Conservation (phyloP, 495 filamentous ascomycete species). For the Jackrogersella minutella region DNA sequence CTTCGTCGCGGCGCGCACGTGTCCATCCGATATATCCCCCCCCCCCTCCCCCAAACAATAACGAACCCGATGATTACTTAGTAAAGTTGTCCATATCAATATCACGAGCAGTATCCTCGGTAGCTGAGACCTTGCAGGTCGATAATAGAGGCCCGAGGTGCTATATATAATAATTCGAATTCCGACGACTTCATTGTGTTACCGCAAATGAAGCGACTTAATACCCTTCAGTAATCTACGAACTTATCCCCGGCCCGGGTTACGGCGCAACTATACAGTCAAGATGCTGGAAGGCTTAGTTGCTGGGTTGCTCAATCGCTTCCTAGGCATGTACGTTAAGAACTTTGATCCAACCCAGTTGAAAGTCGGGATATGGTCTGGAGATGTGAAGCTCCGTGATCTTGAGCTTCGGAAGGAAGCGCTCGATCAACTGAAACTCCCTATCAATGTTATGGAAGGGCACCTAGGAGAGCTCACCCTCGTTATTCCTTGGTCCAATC, state of each 20-base stretch:
- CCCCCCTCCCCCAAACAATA: too few species aligned
- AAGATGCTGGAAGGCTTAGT: slow-evolving; percentile 72
- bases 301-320: slow-evolving; percentile 95
- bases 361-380: slow-evolving; percentile 97
- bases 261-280: slow-evolving; percentile 56
- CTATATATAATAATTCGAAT: not conserved
- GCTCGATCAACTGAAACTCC: slow-evolving; percentile 93
- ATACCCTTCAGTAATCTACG: slow-evolving; percentile 38
- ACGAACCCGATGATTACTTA: not conserved
- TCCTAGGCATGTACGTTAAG: slow-evolving; percentile 99
- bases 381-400: slow-evolving; percentile 91
- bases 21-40: not conserved
- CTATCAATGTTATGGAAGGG: slow-evolving; percentile 94
- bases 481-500: slow-evolving; percentile 94
- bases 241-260: slow-evolving; percentile 59
- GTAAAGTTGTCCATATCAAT: not conserved
- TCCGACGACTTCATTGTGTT: not conserved
- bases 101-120: not conserved
- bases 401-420: slow-evolving; percentile 93
- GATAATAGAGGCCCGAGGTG: not conserved
- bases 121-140: not conserved
- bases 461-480: slow-evolving; percentile 90
- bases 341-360: slow-evolving; percentile 97
- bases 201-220: slow-evolving; percentile 47
- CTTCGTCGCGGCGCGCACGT: slow-evolving; percentile 18